Conservation (phyloP, 225 moss, liverwort and hornwort species). For the Sphagnum tenellum region DNA sequence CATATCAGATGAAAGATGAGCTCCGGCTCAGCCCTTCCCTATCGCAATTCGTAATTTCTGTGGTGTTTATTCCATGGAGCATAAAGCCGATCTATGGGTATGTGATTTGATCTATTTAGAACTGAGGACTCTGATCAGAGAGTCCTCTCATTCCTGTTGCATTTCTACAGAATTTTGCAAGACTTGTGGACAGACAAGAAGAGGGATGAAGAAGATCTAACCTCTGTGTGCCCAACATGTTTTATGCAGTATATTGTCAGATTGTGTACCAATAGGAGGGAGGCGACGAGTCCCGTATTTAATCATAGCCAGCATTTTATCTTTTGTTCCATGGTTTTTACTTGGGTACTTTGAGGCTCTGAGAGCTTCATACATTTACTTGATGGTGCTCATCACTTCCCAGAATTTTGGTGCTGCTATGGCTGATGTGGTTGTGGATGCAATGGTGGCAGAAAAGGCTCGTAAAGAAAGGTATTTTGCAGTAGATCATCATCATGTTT, state of each 20-base stretch:
- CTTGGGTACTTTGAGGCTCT: conserved; percentile 7
- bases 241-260: not conserved
- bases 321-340: conserved; percentile 10
- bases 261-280: conserved; percentile 10
- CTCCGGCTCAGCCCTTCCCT: conserved; percentile 2
- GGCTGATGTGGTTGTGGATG: conserved; percentile 14
- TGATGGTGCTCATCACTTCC: conserved; percentile 17
- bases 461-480: conserved; percentile 8
- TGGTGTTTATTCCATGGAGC: conserved; percentile 8
- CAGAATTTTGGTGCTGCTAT: conserved; percentile 9
- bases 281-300: conserved; percentile 10
- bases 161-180: no score
- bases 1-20: conserved; percentile 9
- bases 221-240: no score
- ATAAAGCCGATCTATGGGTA: conserved; percentile 5
- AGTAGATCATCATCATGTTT: no score
- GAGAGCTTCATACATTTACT: conserved; percentile 13
- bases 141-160: no score
- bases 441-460: conserved; percentile 5
- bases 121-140: no score
- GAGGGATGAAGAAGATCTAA: no score
- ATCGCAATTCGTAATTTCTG: conserved; percentile 13
- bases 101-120: not conserved
- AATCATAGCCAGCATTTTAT: conserved; percentile 11
- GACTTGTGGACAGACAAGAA: no score